These are phyloP conservation scores for Aspergillus tubingensis DNA, from an alignment of 2,329 filamentous ascomycete genomes.

Conservation along the genomic window DNA sequence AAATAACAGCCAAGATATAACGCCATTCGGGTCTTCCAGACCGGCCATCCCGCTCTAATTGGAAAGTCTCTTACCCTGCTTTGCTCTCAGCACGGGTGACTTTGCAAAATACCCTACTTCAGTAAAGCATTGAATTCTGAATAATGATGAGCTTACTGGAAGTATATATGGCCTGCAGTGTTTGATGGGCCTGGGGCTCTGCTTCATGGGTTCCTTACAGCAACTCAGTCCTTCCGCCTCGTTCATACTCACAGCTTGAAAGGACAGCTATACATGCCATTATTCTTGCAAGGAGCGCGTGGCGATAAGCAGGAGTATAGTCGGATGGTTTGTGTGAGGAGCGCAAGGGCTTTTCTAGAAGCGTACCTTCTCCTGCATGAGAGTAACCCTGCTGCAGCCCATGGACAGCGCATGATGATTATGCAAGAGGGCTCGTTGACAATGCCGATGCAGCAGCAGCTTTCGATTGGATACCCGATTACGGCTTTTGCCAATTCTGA, in stretches of 20 bases:
- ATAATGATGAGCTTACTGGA: no score
- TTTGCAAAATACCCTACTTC: no score
- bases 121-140: no score
- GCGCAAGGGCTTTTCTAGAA: neutral
- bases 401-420: neutral
- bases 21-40: no score
- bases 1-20: no score
- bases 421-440: neutral
- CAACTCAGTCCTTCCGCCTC: neutral
- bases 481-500: neutral
- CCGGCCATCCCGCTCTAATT: no score
- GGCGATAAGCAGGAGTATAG: neutral
- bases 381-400: neutral
- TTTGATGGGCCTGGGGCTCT: no score
- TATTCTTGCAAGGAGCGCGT: neutral
- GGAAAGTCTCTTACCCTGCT: no score
- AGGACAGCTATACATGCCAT: neutral
- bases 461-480: neutral
- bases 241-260: neutral
- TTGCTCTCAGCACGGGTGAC: no score
- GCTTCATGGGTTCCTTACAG: no score
- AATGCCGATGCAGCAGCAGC: neutral
- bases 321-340: neutral
- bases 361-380: neutral
- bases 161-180: no score